Evolutionary conservation across 768 basidiomycete genomes (phyloP), one percentile per base, ranked within the genome.

Genomic region (Phanerodontia chrysosporium): DNA sequence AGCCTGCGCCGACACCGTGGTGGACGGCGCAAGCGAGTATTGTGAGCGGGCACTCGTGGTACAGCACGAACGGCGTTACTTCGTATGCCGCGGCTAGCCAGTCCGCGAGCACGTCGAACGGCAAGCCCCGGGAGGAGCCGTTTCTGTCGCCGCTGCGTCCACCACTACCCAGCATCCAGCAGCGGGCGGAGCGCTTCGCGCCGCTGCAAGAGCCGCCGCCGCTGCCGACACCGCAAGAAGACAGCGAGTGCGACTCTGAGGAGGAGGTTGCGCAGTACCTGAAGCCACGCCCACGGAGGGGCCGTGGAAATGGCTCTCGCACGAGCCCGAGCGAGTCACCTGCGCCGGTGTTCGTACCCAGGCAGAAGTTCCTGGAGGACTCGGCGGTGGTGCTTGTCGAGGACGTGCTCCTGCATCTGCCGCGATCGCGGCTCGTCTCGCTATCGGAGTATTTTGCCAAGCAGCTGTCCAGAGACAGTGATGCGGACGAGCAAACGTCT

Each of bases 281-380:
- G 2, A 57, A 49, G 35, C 56, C 28, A 21, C 56, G 45, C 55
- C 24, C 55, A 6, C 8, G 27, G 21, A 32, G 30, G 9, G 25
- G 55, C 27, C 44, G n/a, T n/a, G n/a, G n/a, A n/a, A n/a, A n/a
- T n/a, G 2, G n/a, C n/a, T n/a, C n/a, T n/a, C n/a, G n/a, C n/a
- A n/a, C n/a, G n/a, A n/a, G n/a, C n/a, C n/a, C n/a, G n/a, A n/a
- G n/a, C n/a, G n/a, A n/a, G n/a, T n/a, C n/a, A 22, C 28, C 28
- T 4, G 7, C 53, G 21, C 27, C 44, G 42, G 30, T 42, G 55
- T 56, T 48, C 42, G 44, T 56, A 13, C 45, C 55, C 12, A 13
- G 44, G 18, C 68, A 74, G 51, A 77, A 76, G 76, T 62, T 71
- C 25, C 65, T 68, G 22, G 75, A 75, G 56, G 76, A 75, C 1